Evolutionary conservation across 176 grass and related monocot genomes (phyloP).

Genomic region (Luzula sylvatica): DNA sequence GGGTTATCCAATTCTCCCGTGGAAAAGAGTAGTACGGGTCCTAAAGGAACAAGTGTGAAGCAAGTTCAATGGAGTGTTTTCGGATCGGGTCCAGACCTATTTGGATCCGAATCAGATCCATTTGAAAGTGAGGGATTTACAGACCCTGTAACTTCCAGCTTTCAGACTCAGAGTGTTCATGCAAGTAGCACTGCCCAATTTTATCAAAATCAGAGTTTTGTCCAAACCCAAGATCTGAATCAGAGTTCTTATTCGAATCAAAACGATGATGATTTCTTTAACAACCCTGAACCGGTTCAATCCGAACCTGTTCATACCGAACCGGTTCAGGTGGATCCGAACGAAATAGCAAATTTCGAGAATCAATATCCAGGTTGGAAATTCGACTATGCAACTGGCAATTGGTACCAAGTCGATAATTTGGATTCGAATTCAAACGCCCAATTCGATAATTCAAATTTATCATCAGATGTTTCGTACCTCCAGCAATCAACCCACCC

Average conservation of each 20-base stretch:
- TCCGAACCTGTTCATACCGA: slow-evolving; percentile 4
- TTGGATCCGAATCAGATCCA: slow-evolving; percentile 33
- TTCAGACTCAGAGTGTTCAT: slow-evolving; percentile 1
- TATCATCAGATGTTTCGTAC: slow-evolving; percentile 29
- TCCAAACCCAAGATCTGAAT: slow-evolving; percentile 8
- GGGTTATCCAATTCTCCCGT: background rate
- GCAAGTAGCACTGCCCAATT: background rate
- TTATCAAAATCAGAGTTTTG: slow-evolving; percentile 18
- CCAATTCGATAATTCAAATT: slow-evolving; percentile 1
- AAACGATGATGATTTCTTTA: slow-evolving; percentile 20
- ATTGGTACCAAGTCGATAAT: slow-evolving; percentile 70
- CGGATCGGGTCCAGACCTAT: slow-evolving; percentile 29
- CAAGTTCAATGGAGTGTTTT: slow-evolving; percentile 83
- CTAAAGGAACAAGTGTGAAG: slow-evolving; percentile 55
- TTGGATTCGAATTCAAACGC: slow-evolving; percentile 21
- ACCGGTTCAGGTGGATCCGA: slow-evolving; percentile 8
- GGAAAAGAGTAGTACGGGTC: background rate
- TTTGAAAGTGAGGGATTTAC: slow-evolving; percentile 31
- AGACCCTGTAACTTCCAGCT: slow-evolving; percentile 9
- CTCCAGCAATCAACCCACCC: slow-evolving; percentile 37
- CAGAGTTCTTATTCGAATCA: slow-evolving; percentile 4
- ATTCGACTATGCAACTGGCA: slow-evolving; percentile 47
- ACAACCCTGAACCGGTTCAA: slow-evolving; percentile 3
- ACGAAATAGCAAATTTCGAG: slow-evolving; percentile 50
- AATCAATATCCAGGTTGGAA: slow-evolving; percentile 83